Base-by-base conservation (phyloP, 2,329 filamentous ascomycete genomes). In the Phialocephala subalpina region DNA sequence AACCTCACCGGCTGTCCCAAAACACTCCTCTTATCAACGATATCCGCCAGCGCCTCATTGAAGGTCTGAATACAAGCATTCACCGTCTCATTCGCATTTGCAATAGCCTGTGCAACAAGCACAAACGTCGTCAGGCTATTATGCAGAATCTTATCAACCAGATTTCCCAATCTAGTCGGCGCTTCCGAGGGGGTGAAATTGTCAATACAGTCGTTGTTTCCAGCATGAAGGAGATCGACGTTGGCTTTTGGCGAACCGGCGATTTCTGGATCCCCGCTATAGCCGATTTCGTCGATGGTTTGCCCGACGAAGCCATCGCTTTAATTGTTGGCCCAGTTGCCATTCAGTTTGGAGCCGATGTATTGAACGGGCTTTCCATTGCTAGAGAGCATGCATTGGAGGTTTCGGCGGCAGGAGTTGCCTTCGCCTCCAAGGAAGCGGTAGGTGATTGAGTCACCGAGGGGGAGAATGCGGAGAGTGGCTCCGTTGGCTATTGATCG, bases 341-440 rank as follows among this genome's bases (percentile, higher is more conserved):
- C 78, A 8, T 72, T 74, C n/a, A 58, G 63, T 18, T 72, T 67
- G 14, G 75, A 75, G 18, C 78, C 78, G 42, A 79, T 70, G 68
- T 77, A 77, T 45, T 73, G 60, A n/a, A 75, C 67, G 0, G 70
- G 60, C 8, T 72, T 72, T 11, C 58, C 65, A 9, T 56, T 53
- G 12, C 67, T 67, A 20, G 70, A 53, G 22, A 80, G 74, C 11
- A 69, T 42, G 22, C 69, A 62, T 35, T 70, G 62, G 1, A 80
- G 72, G 20, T 71, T 58, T 2, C 68, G 64, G 33, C 80, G 77
- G 63, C 81, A 82, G 7, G 80, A 79, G 67, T 82, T 82, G 1
- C 75, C 76, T 49, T 72, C 72, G 9, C 38, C 66, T 36, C 47
- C 67, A 55, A 62, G 66, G 40, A 74, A 79, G 2, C 80, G 80